Evolutionary conservation across 352 stramenopile genomes (phyloP), one percentile per base, ranked within the genome.

Genomic region (Phytophthora ohioensis): DNA sequence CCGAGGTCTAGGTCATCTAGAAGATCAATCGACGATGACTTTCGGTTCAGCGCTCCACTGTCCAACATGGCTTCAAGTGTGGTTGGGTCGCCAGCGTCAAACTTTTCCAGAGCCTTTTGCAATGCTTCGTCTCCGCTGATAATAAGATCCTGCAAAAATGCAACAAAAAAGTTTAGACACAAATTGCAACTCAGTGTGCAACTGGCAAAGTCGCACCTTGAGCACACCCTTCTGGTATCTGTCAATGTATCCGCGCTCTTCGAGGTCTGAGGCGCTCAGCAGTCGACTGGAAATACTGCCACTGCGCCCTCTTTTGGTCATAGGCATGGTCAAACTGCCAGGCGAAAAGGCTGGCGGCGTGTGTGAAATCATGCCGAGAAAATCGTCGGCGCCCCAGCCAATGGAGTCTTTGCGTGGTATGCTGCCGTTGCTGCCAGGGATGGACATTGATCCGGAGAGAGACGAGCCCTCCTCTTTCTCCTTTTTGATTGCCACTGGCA

Each of bases 301-400:
- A 60, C 86, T 95, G 34, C 89, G 84, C 5, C 86, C 86, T 48
- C 89, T 75, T 76, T 96, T 96, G n/a, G 86, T 92, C 82, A 93
- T 91, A 46, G 89, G 87, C 84, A 95, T 91, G 34, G 86, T 96
- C 49, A 95, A 83, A 73, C 90, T 97, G 35, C 90, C 90, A 3
- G 91, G 91, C 32, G 91, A 97, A 76, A 97, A 97, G 32, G 90
- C 90, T n/a, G 91, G 91, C 32, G 91, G 91, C 7, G 91, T 97
- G 78, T 97, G 91, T 15, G 82, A 90, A 65, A 95, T 95, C 87
- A 95, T 95, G 56, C 87, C 85, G 38, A 95, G 66, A 39, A 95
- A 93, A 74, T 95, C 88, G 69, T 95, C 88, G 9, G 87, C 84
- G 48, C 84, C 85, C 87, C 87, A 94, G 59, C 87, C 87, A 60